Evolutionary conservation across 495 filamentous ascomycete genomes (phyloP).

Genomic region (Glonium stellatum): DNA sequence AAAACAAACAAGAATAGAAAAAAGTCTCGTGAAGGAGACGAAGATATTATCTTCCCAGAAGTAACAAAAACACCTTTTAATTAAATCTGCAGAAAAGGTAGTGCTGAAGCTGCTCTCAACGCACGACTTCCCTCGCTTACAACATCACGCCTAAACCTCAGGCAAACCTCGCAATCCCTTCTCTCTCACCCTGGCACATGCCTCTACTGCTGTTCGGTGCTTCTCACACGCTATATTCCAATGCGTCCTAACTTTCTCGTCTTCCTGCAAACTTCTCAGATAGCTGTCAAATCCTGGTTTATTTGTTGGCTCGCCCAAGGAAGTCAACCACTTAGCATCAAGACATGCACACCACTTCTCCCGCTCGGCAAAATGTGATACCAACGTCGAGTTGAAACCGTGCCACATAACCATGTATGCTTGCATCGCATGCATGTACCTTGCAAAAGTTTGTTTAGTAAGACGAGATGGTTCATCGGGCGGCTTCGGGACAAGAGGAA

Average conservation of each 20-base stretch:
- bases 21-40: no score
- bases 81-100: no score
- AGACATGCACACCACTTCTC: slow-evolving; percentile 36
- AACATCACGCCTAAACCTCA: background rate
- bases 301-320: slow-evolving; percentile 43
- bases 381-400: slow-evolving; percentile 55
- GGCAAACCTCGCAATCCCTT: slow-evolving; percentile 8
- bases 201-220: slow-evolving; percentile 55
- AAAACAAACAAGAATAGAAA: no score
- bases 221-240: slow-evolving; percentile 60
- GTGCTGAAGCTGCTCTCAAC: no score
- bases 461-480: slow-evolving; percentile 40
- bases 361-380: slow-evolving; percentile 59
- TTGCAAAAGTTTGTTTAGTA: slow-evolving; percentile 42
- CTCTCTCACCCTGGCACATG: slow-evolving; percentile 47
- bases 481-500: slow-evolving; percentile 58
- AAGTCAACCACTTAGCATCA: slow-evolving; percentile 48
- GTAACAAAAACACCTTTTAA: no score
- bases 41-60: no score
- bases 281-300: slow-evolving; percentile 53
- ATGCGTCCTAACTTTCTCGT: slow-evolving; percentile 52
- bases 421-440: slow-evolving; percentile 56
- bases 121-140: background rate
- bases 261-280: slow-evolving; percentile 53
- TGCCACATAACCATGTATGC: slow-evolving; percentile 66